Percentiles rank a stretch among this genome's conserved stretches.
These are phyloP conservation scores for Akanthomyces muscarius DNA, from an alignment of 2,329 filamentous ascomycete genomes.

Conservation along the genomic window DNA sequence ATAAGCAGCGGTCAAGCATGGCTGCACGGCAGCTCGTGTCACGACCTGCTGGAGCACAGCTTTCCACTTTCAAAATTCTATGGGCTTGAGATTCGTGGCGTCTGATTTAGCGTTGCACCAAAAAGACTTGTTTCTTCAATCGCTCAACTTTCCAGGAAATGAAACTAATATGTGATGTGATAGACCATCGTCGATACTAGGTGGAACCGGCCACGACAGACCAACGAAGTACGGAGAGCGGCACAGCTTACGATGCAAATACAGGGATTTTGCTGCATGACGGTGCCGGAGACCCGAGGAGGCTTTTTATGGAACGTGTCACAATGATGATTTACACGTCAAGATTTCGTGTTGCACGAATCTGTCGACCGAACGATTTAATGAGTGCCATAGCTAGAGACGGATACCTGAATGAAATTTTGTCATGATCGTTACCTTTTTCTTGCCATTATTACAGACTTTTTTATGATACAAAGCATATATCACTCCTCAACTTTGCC, in stretches of 20 bases:
- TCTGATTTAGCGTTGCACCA: slow-evolving; percentile 11
- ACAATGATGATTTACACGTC: not conserved
- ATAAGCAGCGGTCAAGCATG: not conserved
- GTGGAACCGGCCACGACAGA: slow-evolving; percentile 10
- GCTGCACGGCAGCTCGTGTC: not conserved
- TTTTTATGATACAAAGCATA: not conserved
- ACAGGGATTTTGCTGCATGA: slow-evolving; percentile 6
- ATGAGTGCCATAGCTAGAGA: slow-evolving; percentile 6
- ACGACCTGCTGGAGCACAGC: not conserved
- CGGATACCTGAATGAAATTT: slow-evolving; percentile 11
- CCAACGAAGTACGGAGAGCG: not conserved
- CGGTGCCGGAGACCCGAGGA: slow-evolving; percentile 6
- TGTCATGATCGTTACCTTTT: not conserved
- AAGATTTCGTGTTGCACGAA: not conserved
- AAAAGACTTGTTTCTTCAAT: not conserved
- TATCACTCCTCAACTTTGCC: not conserved
- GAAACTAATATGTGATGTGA: slow-evolving; percentile 21
- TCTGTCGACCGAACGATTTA: not conserved
- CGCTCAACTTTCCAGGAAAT: not conserved
- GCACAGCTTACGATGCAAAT: not conserved
- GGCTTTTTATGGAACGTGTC: slow-evolving; percentile 2
- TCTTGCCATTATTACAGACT: too few species aligned
- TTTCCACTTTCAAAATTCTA: not conserved
- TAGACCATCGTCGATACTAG: slow-evolving; percentile 24
- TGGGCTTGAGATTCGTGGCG: slow-evolving; percentile 8